Conservation (phyloP, 108 stramenopile species). For the Nannochloropsis gaditana region DNA sequence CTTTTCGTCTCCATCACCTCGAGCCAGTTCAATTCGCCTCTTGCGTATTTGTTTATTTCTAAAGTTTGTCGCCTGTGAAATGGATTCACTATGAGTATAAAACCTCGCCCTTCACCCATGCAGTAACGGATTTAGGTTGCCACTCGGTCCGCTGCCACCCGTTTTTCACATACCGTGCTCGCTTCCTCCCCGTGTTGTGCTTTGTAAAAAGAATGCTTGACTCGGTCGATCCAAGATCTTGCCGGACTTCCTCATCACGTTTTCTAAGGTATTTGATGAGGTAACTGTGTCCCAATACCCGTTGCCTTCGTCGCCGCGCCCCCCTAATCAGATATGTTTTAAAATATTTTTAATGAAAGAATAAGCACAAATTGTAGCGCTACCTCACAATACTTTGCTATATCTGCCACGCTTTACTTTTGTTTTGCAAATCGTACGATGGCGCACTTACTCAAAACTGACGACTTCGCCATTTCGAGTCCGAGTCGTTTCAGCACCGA, state of each 20-base stretch:
- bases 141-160: too few species aligned
- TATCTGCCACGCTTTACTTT: neutral
- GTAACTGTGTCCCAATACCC: neutral
- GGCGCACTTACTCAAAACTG: constrained; percentile 17
- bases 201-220: neutral
- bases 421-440: neutral
- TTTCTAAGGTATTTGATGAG: neutral
- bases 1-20: neutral
- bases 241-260: neutral
- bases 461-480: neutral
- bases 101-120: too few species aligned
- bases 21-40: constrained; percentile 16
- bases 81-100: too few species aligned
- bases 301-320: neutral
- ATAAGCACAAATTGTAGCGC: too few species aligned
- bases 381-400: too few species aligned
- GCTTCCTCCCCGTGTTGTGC: neutral
- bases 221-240: neutral
- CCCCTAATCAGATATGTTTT: neutral
- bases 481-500: neutral
- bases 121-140: too few species aligned
- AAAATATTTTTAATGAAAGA: too few species aligned
- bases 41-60: neutral
- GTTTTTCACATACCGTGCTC: neutral
- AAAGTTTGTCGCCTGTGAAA: neutral